phyloP scores from a whole-genome alignment of 2,329 filamentous ascomycete species.

The Venturia pyrina region DNA sequence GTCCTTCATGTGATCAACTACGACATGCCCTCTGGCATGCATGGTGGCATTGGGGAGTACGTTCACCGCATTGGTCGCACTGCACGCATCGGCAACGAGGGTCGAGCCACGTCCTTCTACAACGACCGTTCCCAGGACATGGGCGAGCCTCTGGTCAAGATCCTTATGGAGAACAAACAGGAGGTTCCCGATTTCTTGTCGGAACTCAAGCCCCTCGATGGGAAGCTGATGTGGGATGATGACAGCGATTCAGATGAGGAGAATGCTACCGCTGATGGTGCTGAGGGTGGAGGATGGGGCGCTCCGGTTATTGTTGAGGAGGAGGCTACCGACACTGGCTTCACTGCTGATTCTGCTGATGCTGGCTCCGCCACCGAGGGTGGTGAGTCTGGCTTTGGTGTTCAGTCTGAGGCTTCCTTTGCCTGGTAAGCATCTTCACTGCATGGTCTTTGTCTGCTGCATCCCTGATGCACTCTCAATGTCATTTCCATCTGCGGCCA shows the following conservation, averaged over 20 bases:
- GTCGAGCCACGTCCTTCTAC: constrained; percentile 83
- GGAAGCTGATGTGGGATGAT: constrained; percentile 43
- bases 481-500: background rate
- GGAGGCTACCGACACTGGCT: background rate
- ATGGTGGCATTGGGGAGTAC: constrained; percentile 91
- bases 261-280: constrained; percentile 29
- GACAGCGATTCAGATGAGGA: constrained; percentile 25
- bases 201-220: constrained; percentile 49
- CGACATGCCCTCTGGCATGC: constrained; percentile 59
- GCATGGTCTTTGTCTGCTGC: background rate
- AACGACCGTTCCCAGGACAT: constrained; percentile 66
- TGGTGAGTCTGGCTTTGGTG: background rate
- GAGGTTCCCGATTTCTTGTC: constrained; percentile 73
- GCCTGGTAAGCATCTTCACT: background rate
- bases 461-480: background rate
- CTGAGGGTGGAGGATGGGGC: background rate
- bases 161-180: constrained; percentile 71
- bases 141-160: constrained; percentile 64
- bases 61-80: constrained; percentile 93
- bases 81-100: constrained; percentile 80
- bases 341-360: background rate
- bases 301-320: background rate
- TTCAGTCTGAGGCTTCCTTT: background rate
- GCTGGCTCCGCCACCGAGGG: background rate
- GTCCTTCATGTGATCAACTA: constrained; percentile 91